Evolutionary conservation across 345 rosid species (phyloP).

Genomic region (Trapa bicornis): DNA sequence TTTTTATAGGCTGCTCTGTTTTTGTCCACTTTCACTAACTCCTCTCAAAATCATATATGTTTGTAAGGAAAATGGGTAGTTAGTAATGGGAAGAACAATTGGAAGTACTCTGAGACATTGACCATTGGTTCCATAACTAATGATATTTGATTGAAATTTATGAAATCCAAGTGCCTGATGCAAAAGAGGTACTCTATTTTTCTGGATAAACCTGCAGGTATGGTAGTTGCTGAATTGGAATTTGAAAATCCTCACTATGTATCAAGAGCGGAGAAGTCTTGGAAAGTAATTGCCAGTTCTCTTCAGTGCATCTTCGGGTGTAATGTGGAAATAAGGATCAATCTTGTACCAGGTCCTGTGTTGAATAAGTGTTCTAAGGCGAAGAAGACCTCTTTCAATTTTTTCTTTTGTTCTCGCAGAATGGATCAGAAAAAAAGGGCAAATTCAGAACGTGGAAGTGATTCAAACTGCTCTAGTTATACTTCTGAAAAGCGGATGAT

Average conservation of each 20-base stretch:
- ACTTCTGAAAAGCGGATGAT: constrained; percentile 35
- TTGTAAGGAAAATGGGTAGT: too few species aligned
- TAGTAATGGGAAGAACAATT: not conserved
- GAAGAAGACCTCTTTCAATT: constrained; percentile 43
- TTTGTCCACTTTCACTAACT: not conserved
- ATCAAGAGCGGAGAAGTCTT: constrained; percentile 77
- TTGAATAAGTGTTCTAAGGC: constrained; percentile 33
- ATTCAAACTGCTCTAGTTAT: constrained; percentile 32
- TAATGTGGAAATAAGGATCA: constrained; percentile 78
- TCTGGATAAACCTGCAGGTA: constrained; percentile 23
- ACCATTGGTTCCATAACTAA: not conserved
- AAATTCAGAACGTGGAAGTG: constrained; percentile 23
- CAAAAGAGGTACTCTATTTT: not conserved
- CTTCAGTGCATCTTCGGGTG: constrained; percentile 68
- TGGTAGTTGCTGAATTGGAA: constrained; percentile 71
- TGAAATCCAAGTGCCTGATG: not conserved
- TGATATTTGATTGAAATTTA: not conserved
- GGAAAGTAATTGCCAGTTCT: constrained; percentile 82
- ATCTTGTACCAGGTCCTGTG: constrained; percentile 38
- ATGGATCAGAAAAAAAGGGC: constrained; percentile 33
- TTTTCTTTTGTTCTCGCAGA: constrained; percentile 69
- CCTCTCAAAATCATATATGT: not conserved
- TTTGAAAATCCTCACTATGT: constrained; percentile 46
- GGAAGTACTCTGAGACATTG: not conserved
- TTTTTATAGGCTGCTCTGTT: not conserved